These are phyloP conservation scores for Erodium trifolium DNA, from an alignment of 441 rosid genomes.

Conservation along the genomic window DNA sequence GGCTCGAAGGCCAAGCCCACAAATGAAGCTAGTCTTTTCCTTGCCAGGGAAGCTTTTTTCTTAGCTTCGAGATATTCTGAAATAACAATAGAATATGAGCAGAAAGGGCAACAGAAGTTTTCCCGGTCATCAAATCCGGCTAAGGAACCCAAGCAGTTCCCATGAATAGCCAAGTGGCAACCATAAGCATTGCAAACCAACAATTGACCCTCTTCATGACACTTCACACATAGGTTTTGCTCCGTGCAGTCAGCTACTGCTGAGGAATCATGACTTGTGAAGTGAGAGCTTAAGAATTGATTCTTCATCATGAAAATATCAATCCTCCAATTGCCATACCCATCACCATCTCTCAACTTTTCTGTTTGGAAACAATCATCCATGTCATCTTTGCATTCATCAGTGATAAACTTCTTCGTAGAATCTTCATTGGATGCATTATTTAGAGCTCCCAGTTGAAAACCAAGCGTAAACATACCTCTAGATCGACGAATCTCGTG, in stretches of 20 bases:
- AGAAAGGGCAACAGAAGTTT: slow-evolving; percentile 47
- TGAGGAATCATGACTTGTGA: slow-evolving; percentile 20
- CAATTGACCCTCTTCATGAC: slow-evolving; percentile 37
- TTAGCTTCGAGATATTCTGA: slow-evolving; percentile 38
- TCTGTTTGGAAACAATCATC: slow-evolving; percentile 25
- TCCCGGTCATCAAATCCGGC: slow-evolving; percentile 32
- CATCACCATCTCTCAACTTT: slow-evolving; percentile 25
- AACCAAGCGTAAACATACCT: not conserved
- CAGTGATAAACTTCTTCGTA: slow-evolving; percentile 11
- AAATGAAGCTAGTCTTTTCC: slow-evolving; percentile 33
- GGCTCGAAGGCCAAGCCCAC: slow-evolving; percentile 17
- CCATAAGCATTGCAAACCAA: slow-evolving; percentile 34
- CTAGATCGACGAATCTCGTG: not conserved
- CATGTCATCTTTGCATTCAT: slow-evolving; percentile 11
- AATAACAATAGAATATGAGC: slow-evolving; percentile 39
- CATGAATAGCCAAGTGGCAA: slow-evolving; percentile 45
- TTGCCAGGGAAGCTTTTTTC: slow-evolving; percentile 28
- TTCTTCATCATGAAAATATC: slow-evolving; percentile 30
- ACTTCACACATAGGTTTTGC: slow-evolving; percentile 43
- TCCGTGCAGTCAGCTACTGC: slow-evolving; percentile 24
- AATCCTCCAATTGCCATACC: slow-evolving; percentile 18
- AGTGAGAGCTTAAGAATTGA: slow-evolving; percentile 32
- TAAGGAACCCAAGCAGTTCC: slow-evolving; percentile 37
- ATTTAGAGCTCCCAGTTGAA: not conserved
- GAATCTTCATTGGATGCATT: not conserved